Evolutionary conservation across 768 basidiomycete species (phyloP).

Genomic region (Mycena rebaudengoi): DNA sequence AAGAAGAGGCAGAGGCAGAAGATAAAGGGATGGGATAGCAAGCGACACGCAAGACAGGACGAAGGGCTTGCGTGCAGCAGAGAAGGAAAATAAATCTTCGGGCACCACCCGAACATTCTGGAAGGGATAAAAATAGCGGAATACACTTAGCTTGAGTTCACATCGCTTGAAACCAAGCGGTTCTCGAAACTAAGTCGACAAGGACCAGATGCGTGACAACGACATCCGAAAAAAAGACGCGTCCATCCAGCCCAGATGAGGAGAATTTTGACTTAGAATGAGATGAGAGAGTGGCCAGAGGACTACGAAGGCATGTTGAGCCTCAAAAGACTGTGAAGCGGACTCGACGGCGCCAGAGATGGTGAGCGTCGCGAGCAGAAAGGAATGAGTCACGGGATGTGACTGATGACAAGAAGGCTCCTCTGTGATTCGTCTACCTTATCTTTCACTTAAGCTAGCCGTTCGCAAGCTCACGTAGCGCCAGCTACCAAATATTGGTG

Average conservation of each 20-base stretch:
- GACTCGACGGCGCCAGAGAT: neutral
- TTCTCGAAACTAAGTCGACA: too few species aligned
- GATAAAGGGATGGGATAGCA: conserved; percentile 10
- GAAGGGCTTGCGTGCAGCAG: neutral
- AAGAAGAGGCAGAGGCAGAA: too few species aligned
- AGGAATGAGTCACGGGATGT: neutral
- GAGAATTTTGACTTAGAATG: neutral
- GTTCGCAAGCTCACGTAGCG: neutral
- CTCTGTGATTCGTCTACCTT: neutral
- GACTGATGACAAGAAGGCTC: too few species aligned
- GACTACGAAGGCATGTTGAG: neutral
- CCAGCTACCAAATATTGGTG: too few species aligned
- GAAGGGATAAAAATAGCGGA: neutral
- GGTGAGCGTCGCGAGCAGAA: conserved; percentile 1
- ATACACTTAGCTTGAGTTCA: conserved; percentile 3
- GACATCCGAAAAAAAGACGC: too few species aligned
- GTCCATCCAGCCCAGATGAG: neutral
- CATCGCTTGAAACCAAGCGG: neutral
- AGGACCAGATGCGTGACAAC: too few species aligned
- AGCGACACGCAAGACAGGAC: neutral
- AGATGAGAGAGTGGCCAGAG: too few species aligned
- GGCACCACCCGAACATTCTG: neutral
- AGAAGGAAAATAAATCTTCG: neutral
- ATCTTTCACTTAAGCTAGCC: neutral
- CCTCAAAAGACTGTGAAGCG: neutral